Conservation (phyloP, 352 stramenopile genomes). For the Phytophthora lateralis region DNA sequence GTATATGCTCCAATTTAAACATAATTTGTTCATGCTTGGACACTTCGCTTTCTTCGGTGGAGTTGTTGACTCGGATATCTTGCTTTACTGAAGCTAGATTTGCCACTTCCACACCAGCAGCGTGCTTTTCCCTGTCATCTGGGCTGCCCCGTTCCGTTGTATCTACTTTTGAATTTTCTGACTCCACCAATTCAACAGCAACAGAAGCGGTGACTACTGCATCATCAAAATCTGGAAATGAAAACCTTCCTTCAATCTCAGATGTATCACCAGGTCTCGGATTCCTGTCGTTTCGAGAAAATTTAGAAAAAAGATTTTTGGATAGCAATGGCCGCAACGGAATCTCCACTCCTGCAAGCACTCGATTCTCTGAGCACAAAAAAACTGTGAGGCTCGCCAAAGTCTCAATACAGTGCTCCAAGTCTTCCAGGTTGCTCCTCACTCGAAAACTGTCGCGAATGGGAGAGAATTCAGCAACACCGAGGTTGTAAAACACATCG, state of each 20-base stretch:
- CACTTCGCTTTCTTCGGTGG: neutral
- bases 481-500: constrained; percentile 73
- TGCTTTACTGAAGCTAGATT: neutral
- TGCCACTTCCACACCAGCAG: neutral
- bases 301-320: constrained; percentile 31
- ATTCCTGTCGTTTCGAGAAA: neutral
- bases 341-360: constrained; percentile 70
- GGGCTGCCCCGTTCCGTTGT: neutral
- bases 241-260: constrained; percentile 44
- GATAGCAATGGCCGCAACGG: constrained; percentile 40
- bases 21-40: constrained; percentile 2
- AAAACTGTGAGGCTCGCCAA: constrained; percentile 57
- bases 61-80: neutral
- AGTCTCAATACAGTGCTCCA: constrained; percentile 43
- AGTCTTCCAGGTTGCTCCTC: constrained; percentile 52
- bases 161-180: constrained; percentile 2
- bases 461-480: constrained; percentile 55
- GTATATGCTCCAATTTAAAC: constrained; percentile 43
- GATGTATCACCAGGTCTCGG: constrained; percentile 9
- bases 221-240: constrained; percentile 44
- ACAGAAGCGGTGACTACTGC: constrained; percentile 41
- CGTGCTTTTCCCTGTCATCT: neutral
- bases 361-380: constrained; percentile 69
- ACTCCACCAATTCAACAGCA: constrained; percentile 35
- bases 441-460: constrained; percentile 82